Base-by-base conservation (phyloP, 2,329 filamentous ascomycete genomes). In the Davidsoniella australis region DNA sequence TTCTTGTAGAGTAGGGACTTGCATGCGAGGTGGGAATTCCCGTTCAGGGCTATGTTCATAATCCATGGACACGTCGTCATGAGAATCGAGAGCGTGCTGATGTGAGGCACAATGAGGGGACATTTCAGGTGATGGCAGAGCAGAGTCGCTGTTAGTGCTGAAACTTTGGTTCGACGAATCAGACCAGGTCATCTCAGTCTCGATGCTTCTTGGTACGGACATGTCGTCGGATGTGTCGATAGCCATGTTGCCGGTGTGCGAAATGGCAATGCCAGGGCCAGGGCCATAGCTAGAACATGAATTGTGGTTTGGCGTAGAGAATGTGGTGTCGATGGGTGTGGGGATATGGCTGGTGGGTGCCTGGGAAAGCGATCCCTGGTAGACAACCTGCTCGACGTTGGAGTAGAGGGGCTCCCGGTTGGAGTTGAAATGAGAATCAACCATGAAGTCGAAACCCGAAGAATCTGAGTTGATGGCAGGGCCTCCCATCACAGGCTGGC, bases 251-350 rank as follows among this genome's bases (percentile, higher is more conserved):
- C 47, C 42, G 7, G 40, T 12, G 14, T 26, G 41, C 24, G 43
- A 49, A 14, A 53, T 47, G 9, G 45, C 64, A 14, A 53, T 47
- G 9, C 45, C 64, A 55, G 55, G 55, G 17, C 60, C 70, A 68
- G 55, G 66, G 68, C 55, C 68, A 69, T n/a, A 72, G 71, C 49
- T 43, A 26, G 26, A 24, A 39, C 17, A 18, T 6, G 24, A 42
- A 6, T 26, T 26, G 50, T 70, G 67, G 20, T 75, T 64, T 57
- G 77, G 72, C 2, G 68, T 67, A 1, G 71, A 69, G 57, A 78
- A 78, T 46, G 63, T 73, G 53, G 71, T 70, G 55, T 76, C 69
- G n/a, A 77, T 76, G 2, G 74, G 74, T 2, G 75, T 77, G 2
- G 74, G 73, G 60, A 77, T 69, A 44, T 73, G 71, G 51, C 67